Base-by-base conservation (phyloP, 2,329 filamentous ascomycete genomes). In the Aspergillus fumigatus region DNA sequence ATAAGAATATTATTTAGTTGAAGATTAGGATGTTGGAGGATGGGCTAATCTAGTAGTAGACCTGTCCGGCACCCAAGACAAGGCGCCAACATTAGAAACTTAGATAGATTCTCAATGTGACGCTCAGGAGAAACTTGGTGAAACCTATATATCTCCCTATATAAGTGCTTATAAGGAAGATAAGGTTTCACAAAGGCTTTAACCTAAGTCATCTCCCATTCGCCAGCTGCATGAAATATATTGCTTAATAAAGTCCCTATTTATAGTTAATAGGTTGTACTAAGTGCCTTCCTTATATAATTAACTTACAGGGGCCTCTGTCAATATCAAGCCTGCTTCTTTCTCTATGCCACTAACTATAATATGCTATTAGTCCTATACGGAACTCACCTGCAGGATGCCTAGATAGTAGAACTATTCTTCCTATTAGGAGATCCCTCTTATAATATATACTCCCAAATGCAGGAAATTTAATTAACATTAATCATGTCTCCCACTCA, bases 1-100 rank as follows among this genome's bases (percentile, higher is more conserved):
- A 71, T 59, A 26, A 72, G 68, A 10, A 70, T 65, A 51, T 72
- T 72, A 43, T 63, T 65, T 5, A 65, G 71, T 54, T 58, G 59
- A 47, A 69, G 59, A 57, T 69, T 64, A 7, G 67, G 67, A 49
- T 69, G 63, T 9, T 64, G 60, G 3, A 69, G 47, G 29, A 59
- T 57, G 4, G 65, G 65, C 32, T 49, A 26, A 35, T 62, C 48
- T 0, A 65, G 50, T 25, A 29, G 25, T 25, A 49, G 48, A 14
- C 54, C 47, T 3, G 10, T 6, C n/a, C 47, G 47, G 52, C 51
- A 58, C 10, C 58, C 53, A 23, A 66, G 45, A 49, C 58, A 57
- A n/a, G 48, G 51, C 10, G 48, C 51, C 11, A 65, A 23, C 6
- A 48, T 38, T 1, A 65, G 51, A 43, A 62, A 65, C 14, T 64